Percentiles rank a stretch among this genome's conserved stretches.
These are phyloP conservation scores for Ramaria sp. DNA, from an alignment of 768 basidiomycete genomes.

Conservation along the genomic window DNA sequence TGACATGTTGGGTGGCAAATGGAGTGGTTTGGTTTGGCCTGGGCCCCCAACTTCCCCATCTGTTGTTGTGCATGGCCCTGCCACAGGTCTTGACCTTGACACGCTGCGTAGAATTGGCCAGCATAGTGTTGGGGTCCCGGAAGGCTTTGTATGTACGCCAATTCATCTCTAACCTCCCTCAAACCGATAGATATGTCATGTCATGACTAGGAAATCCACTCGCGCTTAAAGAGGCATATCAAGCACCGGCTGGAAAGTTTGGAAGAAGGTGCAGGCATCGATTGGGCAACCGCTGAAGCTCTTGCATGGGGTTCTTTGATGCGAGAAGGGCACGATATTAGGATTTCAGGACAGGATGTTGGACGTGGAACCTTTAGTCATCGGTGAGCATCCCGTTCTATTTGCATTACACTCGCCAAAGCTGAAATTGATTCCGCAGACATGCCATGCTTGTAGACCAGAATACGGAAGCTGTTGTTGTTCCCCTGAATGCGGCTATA, in stretches of 20 bases:
- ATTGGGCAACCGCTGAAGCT: conserved; percentile 88
- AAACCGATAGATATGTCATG: not conserved
- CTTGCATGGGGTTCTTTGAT: conserved; percentile 83
- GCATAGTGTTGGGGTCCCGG: conserved; percentile 53
- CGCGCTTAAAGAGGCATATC: conserved; percentile 69
- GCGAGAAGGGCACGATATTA: conserved; percentile 70
- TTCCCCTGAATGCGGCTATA: conserved; percentile 70
- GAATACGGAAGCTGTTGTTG: conserved; percentile 63
- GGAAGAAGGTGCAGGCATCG: conserved; percentile 59
- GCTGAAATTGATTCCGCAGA: conserved; percentile 20
- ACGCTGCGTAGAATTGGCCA: conserved; percentile 48
- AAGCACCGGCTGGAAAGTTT: conserved; percentile 65
- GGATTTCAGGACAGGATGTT: conserved; percentile 90
- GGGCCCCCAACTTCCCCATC: conserved; percentile 38
- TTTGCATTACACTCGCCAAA: not conserved
- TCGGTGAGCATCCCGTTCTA: conserved; percentile 26
- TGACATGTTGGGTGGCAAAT: conserved; percentile 55
- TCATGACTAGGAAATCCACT: conserved; percentile 58
- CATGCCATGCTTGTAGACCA: conserved; percentile 94
- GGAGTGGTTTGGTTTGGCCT: conserved; percentile 46
- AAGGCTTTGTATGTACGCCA: conserved; percentile 47
- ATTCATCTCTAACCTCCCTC: not conserved
- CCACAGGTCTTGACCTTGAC: conserved; percentile 53
- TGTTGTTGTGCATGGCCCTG: conserved; percentile 39
- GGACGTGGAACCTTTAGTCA: conserved; percentile 87